Percentiles rank a stretch among this genome's conserved stretches.
phyloP scores from a whole-genome alignment of 768 basidiomycete genomes.

The Lentinula sp. region DNA sequence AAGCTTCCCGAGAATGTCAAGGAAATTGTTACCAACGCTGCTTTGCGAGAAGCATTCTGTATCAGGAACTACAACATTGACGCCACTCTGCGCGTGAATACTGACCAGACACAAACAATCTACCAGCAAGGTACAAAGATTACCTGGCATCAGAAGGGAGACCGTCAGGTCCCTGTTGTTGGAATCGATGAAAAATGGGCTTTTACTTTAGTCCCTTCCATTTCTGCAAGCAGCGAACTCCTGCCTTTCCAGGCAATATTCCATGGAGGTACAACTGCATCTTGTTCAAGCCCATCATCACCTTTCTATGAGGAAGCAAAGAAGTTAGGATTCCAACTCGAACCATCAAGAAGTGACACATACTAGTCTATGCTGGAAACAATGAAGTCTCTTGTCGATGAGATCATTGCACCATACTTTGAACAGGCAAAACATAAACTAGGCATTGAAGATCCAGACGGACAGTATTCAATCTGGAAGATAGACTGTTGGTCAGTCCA shows the following conservation, averaged over 20 bases:
- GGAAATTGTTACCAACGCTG: slow-evolving; percentile 7
- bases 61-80: slow-evolving; percentile 11
- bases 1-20: slow-evolving; percentile 18
- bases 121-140: slow-evolving; percentile 6
- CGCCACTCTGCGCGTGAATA: slow-evolving; percentile 12
- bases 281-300: neutral
- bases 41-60: slow-evolving; percentile 8
- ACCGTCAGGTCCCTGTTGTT: slow-evolving; percentile 12
- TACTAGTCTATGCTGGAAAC: slow-evolving; percentile 21
- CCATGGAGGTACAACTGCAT: slow-evolving; percentile 3
- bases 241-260: neutral
- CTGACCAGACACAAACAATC: slow-evolving; percentile 14
- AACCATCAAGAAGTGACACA: slow-evolving; percentile 12
- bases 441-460: neutral
- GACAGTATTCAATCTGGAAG: slow-evolving; percentile 14
- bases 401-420: slow-evolving; percentile 22
- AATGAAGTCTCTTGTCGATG: slow-evolving; percentile 17
- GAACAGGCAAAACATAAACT: slow-evolving; percentile 10
- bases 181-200: slow-evolving; percentile 10
- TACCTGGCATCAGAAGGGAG: slow-evolving; percentile 9
- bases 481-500: slow-evolving; percentile 34
- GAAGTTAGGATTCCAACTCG: neutral
- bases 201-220: no score
- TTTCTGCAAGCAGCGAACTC: no score
- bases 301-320: neutral